Evolutionary conservation across 1,284 basidiomycete genomes (phyloP).

Genomic region (Melampsora medusae): DNA sequence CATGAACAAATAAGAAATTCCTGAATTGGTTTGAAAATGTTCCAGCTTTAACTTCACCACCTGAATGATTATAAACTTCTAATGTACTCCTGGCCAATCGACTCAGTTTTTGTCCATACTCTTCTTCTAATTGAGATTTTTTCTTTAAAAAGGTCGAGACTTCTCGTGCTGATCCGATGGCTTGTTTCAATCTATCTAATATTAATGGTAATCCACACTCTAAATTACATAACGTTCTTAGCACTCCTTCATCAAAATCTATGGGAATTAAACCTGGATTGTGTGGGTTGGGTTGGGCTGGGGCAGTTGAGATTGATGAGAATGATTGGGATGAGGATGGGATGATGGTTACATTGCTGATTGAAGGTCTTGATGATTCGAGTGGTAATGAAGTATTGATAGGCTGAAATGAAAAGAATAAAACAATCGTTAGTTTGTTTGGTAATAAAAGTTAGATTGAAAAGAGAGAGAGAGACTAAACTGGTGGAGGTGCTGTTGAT

Average conservation of each 20-base stretch:
- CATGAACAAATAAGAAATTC: slow-evolving; percentile 30
- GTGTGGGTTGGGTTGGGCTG: not conserved
- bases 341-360: no score
- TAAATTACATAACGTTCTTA: slow-evolving; percentile 30
- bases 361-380: no score
- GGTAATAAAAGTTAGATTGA: no score
- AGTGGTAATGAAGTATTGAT: no score
- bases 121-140: slow-evolving; percentile 27
- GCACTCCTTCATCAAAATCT: slow-evolving; percentile 38
- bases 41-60: slow-evolving; percentile 36
- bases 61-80: slow-evolving; percentile 39
- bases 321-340: slow-evolving; percentile 10
- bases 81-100: slow-evolving; percentile 25
- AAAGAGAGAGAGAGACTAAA: no score
- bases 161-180: slow-evolving; percentile 29
- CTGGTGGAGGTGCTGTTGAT: no score
- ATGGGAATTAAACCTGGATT: slow-evolving; percentile 25
- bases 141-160: slow-evolving; percentile 32
- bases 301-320: slow-evolving; percentile 3
- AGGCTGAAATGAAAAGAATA: no score
- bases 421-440: no score
- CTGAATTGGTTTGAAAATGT: slow-evolving; percentile 16
- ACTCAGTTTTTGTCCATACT: slow-evolving; percentile 24
- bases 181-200: slow-evolving; percentile 30
- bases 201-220: slow-evolving; percentile 41